Evolutionary conservation across 768 basidiomycete genomes (phyloP).

Genomic region (Termitomyces sp.): DNA sequence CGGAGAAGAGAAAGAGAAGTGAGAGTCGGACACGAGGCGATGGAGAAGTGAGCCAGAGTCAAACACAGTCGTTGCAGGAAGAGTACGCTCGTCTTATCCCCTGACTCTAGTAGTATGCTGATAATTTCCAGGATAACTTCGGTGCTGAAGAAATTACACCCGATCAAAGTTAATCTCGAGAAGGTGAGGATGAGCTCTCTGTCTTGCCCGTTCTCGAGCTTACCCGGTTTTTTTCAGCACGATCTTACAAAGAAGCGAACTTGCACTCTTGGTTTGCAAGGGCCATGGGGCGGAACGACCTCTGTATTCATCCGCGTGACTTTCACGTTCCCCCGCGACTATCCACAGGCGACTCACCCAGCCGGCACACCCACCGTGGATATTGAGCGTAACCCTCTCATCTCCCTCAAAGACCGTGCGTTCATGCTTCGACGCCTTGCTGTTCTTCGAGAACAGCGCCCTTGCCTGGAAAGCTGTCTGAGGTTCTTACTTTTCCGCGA

Average conservation of each 20-base stretch:
- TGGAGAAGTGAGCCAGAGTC: slow-evolving; percentile 18
- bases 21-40: slow-evolving; percentile 38
- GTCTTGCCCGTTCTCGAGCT: not conserved
- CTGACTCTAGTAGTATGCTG: not conserved
- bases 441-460: slow-evolving; percentile 68
- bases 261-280: slow-evolving; percentile 82
- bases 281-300: slow-evolving; percentile 87
- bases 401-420: slow-evolving; percentile 73
- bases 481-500: slow-evolving; percentile 74
- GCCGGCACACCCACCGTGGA: slow-evolving; percentile 71
- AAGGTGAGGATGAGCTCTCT: slow-evolving; percentile 44
- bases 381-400: slow-evolving; percentile 77
- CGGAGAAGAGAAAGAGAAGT: slow-evolving; percentile 37
- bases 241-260: slow-evolving; percentile 71
- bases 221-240: slow-evolving; percentile 35
- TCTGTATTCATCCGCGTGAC: slow-evolving; percentile 85
- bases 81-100: slow-evolving; percentile 49
- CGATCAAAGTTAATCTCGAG: slow-evolving; percentile 78
- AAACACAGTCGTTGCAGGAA: slow-evolving; percentile 58
- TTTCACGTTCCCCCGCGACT: slow-evolving; percentile 84
- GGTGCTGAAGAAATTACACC: slow-evolving; percentile 61
- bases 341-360: slow-evolving; percentile 63
- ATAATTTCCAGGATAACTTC: slow-evolving; percentile 55
- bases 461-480: slow-evolving; percentile 82
- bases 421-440: slow-evolving; percentile 77